phyloP scores from a whole-genome alignment of 176 grass and related monocot species.

The Saccharum spontaneum region DNA sequence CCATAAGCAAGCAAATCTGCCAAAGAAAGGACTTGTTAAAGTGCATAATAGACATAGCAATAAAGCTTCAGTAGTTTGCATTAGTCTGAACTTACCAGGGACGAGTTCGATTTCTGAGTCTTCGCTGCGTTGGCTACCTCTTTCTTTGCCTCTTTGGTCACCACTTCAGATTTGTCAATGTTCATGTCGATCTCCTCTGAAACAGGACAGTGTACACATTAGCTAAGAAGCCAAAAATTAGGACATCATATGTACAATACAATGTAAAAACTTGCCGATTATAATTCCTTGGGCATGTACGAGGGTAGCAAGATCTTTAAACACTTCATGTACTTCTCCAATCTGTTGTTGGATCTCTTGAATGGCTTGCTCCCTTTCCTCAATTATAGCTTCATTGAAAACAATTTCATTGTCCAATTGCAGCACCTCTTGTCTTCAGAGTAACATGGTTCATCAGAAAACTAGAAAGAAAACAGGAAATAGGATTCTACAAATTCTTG shows the following conservation, averaged over 20 bases:
- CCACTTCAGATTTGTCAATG: slow-evolving; percentile 70
- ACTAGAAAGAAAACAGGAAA: not conserved
- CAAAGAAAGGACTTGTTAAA: not conserved
- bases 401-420: slow-evolving; percentile 94
- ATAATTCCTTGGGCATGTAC: slow-evolving; percentile 80
- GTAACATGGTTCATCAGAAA: slow-evolving; percentile 26
- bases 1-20: slow-evolving; percentile 70
- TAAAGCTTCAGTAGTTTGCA: not conserved
- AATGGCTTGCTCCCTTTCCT: slow-evolving; percentile 93
- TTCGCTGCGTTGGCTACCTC: slow-evolving; percentile 70
- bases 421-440: slow-evolving; percentile 76
- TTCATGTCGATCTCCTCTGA: slow-evolving; percentile 84
- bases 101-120: slow-evolving; percentile 89
- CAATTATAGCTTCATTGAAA: slow-evolving; percentile 93
- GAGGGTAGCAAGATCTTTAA: slow-evolving; percentile 93
- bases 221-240: slow-evolving; percentile 12
- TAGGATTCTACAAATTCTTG: not conserved
- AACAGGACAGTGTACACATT: slow-evolving; percentile 11
- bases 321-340: slow-evolving; percentile 89
- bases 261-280: slow-evolving; percentile 59
- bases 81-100: slow-evolving; percentile 54
- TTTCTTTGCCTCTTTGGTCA: slow-evolving; percentile 63
- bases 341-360: slow-evolving; percentile 98
- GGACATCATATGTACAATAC: not conserved
- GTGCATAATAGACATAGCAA: slow-evolving; percentile 22